phyloP scores from a whole-genome alignment of 768 basidiomycete species.

The Psilocybe subaeruginosa region DNA sequence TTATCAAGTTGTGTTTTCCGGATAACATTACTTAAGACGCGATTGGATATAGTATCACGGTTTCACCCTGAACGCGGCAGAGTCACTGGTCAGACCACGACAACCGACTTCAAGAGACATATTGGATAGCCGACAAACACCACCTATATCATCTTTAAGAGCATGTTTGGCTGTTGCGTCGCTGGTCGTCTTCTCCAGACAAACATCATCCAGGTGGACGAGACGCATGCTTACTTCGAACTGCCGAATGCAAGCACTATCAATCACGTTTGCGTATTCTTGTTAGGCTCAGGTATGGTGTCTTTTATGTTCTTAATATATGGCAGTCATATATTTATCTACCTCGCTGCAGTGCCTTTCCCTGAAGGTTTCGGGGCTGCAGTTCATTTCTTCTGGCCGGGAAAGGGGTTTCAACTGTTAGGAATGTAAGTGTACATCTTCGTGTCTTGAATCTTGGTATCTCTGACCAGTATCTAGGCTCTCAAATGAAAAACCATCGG shows the following conservation, averaged over 20 bases:
- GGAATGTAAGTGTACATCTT: slow-evolving; percentile 64
- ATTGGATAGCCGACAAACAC: background rate
- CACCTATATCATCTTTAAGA: background rate
- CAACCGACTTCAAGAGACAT: background rate
- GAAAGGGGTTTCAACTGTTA: slow-evolving; percentile 82
- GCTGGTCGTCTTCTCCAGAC: slow-evolving; percentile 82
- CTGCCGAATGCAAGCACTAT: slow-evolving; percentile 71
- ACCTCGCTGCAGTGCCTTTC: slow-evolving; percentile 57
- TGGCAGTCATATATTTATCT: background rate
- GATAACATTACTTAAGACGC: background rate
- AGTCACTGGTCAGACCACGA: background rate
- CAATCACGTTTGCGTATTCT: slow-evolving; percentile 86
- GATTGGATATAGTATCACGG: background rate
- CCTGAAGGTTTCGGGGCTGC: slow-evolving; percentile 84
- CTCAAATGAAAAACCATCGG: slow-evolving; percentile 88
- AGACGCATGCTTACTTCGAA: slow-evolving; percentile 82
- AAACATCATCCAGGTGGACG: slow-evolving; percentile 79
- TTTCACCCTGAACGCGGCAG: background rate
- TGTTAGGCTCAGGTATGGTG: slow-evolving; percentile 72
- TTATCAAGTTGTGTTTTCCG: background rate
- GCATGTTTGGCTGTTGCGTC: slow-evolving; percentile 78
- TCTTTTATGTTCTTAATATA: background rate
- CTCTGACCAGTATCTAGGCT: slow-evolving; percentile 52
- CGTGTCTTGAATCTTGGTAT: background rate
- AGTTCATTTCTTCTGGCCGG: slow-evolving; percentile 87